Evolutionary conservation across 768 basidiomycete genomes (phyloP), one percentile per base, ranked within the genome.

Genomic region (Gyrodon lividus): DNA sequence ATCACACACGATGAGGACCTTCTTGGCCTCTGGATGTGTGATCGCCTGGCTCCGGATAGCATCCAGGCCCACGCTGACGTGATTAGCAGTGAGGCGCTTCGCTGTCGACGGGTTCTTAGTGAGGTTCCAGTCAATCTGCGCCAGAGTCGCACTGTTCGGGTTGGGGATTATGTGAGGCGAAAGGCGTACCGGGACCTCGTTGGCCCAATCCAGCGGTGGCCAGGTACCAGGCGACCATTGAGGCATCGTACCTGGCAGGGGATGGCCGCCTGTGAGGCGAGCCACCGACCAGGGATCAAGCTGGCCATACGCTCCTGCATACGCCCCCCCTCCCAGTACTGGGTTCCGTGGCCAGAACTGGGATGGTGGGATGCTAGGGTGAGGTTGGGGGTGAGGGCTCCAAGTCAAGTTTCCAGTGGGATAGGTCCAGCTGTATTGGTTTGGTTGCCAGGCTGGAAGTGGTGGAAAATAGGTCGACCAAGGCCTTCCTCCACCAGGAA

Each of bases 51-150:
- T 46, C 56, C 57, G 52, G 33, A 63, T 52, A 17, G 48, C 28
- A 3, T 19, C 38, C 47, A 69, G 39, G 20, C 60, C 57, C 14
- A 68, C 52, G 48, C 60, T 35, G 44, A 62, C 52, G 16, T 65
- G 59, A 6, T 66, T 60, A 2, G 66, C 45, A 0, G 70, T 72
- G 40, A 72, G 48, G 12, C 68, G 63, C 56, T 59, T 65, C 1
- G 70, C 66, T 2, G 58, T 65, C 2, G 59, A 48, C 7, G 73
- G 73, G 26, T 66, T 62, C n/a, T 62, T 63, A 14, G 65, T 59
- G 38, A 74, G 48, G 48, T 75, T 72, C 73, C 73, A 75, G 26
- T 59, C 38, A 23, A 75, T 52, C 45, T 61, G 38, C 7, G 73
- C 70, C 5, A 70, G 47, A 22, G 54, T 20, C 17, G 61, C 44